These are phyloP conservation scores for Gossypioides kirkii DNA, from an alignment of 345 rosid genomes.

Conservation along the genomic window DNA sequence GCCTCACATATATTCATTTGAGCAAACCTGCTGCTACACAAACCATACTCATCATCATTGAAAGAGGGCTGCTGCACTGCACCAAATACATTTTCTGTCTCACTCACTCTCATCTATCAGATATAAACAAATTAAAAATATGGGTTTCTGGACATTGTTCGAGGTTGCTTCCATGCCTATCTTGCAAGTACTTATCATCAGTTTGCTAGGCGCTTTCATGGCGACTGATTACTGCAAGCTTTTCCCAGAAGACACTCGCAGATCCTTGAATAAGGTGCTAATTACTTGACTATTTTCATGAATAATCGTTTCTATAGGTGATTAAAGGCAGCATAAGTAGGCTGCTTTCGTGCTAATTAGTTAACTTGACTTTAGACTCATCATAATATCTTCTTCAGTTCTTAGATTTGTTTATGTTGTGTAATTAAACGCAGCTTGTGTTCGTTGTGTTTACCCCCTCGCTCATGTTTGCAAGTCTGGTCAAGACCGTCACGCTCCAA, in stretches of 20 bases:
- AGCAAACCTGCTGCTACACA: not conserved
- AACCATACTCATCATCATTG: not conserved
- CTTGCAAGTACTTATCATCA: slow-evolving; percentile 66
- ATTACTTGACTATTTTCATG: not conserved
- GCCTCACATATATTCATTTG: not conserved
- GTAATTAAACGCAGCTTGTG: slow-evolving; percentile 47
- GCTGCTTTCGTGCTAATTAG: too few species aligned
- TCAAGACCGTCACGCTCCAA: slow-evolving; percentile 70
- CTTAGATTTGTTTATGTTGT: not conserved
- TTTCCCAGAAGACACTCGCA: slow-evolving; percentile 55
- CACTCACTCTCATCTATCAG: not conserved
- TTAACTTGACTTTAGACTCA: too few species aligned
- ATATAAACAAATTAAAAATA: slow-evolving; percentile 14
- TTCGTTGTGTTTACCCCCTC: slow-evolving; percentile 75
- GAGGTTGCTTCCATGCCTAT: slow-evolving; percentile 86
- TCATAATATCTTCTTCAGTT: too few species aligned
- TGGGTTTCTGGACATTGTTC: slow-evolving; percentile 88
- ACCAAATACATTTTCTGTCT: not conserved
- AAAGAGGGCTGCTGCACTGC: not conserved
- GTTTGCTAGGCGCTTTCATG: slow-evolving; percentile 75
- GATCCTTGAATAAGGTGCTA: slow-evolving; percentile 67
- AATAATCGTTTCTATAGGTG: not conserved
- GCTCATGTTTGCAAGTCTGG: slow-evolving; percentile 82
- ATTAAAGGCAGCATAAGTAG: not conserved
- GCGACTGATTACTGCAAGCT: slow-evolving; percentile 63